A percentile compares a stretch with the other conserved stretches of the same genome.
Evolutionary conservation across 2,329 filamentous ascomycete genomes (phyloP).

Genomic region (Hymenoscyphus linearis): DNA sequence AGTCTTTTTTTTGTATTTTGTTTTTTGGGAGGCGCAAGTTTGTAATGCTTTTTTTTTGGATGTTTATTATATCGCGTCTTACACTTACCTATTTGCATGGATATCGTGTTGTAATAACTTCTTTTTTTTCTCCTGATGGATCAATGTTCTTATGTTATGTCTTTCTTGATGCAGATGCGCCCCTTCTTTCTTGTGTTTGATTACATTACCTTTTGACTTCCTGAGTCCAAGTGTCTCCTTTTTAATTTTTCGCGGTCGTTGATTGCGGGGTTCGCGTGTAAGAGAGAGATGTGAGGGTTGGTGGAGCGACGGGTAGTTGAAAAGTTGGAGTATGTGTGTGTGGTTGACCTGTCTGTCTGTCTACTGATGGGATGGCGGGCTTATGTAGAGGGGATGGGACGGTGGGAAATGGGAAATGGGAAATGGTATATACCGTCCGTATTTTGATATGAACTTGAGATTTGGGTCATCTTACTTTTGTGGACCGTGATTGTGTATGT

Average conservation of each 20-base stretch:
- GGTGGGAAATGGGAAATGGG: too few relatives aligned
- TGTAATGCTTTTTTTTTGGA: not conserved
- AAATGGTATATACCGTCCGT: too few relatives aligned
- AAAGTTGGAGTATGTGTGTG: too few relatives aligned
- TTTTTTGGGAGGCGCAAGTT: not conserved
- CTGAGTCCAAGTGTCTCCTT: not conserved
- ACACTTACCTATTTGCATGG: constrained; percentile 1
- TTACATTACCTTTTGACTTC: constrained; percentile 8
- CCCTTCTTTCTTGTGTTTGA: constrained; percentile 18
- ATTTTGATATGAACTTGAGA: too few relatives aligned
- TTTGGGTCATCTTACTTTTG: too few relatives aligned
- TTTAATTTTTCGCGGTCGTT: not conserved
- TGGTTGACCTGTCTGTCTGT: too few relatives aligned
- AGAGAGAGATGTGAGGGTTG: not conserved
- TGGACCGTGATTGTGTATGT: too few relatives aligned
- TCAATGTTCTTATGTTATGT: not conserved
- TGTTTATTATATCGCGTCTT: not conserved
- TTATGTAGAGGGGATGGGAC: too few relatives aligned
- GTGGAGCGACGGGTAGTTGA: not conserved
- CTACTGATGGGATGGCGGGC: too few relatives aligned
- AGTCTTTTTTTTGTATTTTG: not conserved
- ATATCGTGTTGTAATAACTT: constrained; percentile 22
- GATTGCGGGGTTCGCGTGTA: not conserved
- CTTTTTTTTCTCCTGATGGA: constrained; percentile 8
- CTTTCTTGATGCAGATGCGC: not conserved